Base-by-base conservation (phyloP, 306 rosid genomes). In the Acacia crassicarpa region DNA sequence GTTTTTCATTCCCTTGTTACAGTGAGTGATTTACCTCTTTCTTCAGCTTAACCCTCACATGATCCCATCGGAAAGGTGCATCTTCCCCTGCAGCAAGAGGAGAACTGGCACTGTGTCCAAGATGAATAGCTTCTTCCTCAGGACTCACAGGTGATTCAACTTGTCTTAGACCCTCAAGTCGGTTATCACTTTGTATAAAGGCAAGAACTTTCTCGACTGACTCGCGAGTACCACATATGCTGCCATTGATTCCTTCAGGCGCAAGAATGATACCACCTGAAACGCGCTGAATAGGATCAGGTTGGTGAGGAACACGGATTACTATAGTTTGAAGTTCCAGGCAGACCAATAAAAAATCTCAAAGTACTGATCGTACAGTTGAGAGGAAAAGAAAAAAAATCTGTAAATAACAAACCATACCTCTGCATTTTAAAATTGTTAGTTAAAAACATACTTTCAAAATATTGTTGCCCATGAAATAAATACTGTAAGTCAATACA, bases 261-360 rank as follows among this genome's bases (percentile, higher is more conserved):
- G 97, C 97, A 76, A 93, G 98, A 89, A 93, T 93, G 69, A 95
- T 91, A 82, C 99, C 97, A 2, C 99, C 99, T 89, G 98, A 95
- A 89, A 95, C 93, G 78, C 84, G 91, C 96, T 93, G 99, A 86
- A 87, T 79, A 88, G 85, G 77, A 89, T 93, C 94, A 90, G 91
- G 85, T 79, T 71, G 78, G 95, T 85, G 85, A 89, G 95, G 75
- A 30, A 54, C 35, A 48, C 72, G 44, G 79, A 78, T 33, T 32
- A 65, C 69, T 9, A 63, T 14, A 40, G 65, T 32, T 11, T 77
- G 62, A 59, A 83, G 84, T 16, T 70, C 76, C 41, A 32, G 23
- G 58, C 22, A 85, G 59, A 63, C 12, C 48, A 61, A 69, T 75
- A 61, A 17, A 66, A 40, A 61, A 61, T 61, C 56, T 32, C 4